A percentile compares a stretch with the other conserved stretches of the same genome.
Evolutionary conservation across 140 eudicot species (phyloP).

Genomic region (Senecio squalidus): DNA sequence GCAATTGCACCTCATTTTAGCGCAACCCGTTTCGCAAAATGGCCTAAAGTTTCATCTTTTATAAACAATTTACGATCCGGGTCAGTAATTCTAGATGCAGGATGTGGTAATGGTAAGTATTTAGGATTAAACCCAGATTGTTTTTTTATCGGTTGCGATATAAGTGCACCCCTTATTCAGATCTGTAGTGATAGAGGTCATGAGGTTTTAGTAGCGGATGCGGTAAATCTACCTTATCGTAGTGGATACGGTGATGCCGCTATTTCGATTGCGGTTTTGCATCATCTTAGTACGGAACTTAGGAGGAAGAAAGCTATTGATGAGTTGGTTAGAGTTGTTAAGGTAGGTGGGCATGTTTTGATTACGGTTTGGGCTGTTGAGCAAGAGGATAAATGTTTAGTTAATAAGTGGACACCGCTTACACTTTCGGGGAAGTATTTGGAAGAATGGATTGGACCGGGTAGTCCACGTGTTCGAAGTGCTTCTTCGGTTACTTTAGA

Average conservation of each 20-base stretch:
- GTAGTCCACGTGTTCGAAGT: conserved; percentile 60
- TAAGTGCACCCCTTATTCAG: conserved; percentile 72
- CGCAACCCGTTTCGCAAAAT: conserved; percentile 84
- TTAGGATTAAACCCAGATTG: conserved; percentile 62
- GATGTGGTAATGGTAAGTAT: conserved; percentile 97
- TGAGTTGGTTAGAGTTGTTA: conserved; percentile 74
- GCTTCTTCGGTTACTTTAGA: conserved; percentile 41
- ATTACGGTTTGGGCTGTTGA: conserved; percentile 99
- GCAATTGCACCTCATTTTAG: conserved; percentile 99
- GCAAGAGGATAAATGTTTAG: conserved; percentile 69
- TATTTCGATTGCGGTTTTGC: conserved; percentile 93
- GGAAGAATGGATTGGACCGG: conserved; percentile 95
- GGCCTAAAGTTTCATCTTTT: conserved; percentile 91
- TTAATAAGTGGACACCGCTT: conserved; percentile 92
- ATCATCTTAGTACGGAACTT: conserved; percentile 78
- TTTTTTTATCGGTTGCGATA: conserved; percentile 86
- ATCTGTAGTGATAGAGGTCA: conserved; percentile 75
- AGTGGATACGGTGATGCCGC: conserved; percentile 85
- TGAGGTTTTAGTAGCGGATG: conserved; percentile 90
- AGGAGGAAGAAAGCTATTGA: conserved; percentile 87
- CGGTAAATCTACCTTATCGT: conserved; percentile 82
- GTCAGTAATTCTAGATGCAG: conserved; percentile 83
- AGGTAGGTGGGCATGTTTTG: conserved; percentile 67
- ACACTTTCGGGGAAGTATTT: conserved; percentile 62
- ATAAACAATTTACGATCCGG: conserved; percentile 52